These are phyloP conservation scores for Cyberlindnera sargentensis DNA, from an alignment of 805 yeast genomes.

Conservation along the genomic window DNA sequence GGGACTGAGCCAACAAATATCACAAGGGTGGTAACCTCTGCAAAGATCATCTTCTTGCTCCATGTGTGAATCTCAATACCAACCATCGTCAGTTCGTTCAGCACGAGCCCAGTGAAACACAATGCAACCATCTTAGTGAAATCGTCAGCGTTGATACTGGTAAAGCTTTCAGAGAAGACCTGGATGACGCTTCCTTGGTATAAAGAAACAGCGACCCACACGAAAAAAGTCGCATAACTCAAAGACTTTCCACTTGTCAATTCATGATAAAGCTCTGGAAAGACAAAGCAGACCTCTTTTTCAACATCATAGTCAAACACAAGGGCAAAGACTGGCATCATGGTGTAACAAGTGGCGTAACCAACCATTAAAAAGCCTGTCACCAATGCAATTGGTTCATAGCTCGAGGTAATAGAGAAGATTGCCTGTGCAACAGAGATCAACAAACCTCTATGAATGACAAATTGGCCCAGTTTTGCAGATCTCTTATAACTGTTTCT, in stretches of 20 bases:
- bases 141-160: slow-evolving; percentile 46
- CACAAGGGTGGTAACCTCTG: slow-evolving; percentile 64
- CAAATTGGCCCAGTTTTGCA: slow-evolving; percentile 91
- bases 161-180: slow-evolving; percentile 68
- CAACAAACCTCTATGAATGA: slow-evolving; percentile 91
- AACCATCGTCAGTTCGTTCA: slow-evolving; percentile 90
- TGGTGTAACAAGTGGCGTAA: slow-evolving; percentile 92
- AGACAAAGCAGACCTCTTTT: slow-evolving; percentile 78
- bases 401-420: slow-evolving; percentile 75
- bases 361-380: slow-evolving; percentile 99
- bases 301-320: slow-evolving; percentile 89
- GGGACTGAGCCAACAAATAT: slow-evolving; percentile 75
- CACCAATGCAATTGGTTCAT: slow-evolving; percentile 90
- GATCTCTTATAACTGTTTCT: slow-evolving; percentile 94
- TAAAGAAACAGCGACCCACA: slow-evolving; percentile 85
- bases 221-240: slow-evolving; percentile 80
- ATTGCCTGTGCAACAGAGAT: slow-evolving; percentile 95
- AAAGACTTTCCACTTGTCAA: slow-evolving; percentile 81
- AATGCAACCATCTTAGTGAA: slow-evolving; percentile 80
- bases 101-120: slow-evolving; percentile 69
- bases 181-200: slow-evolving; percentile 89
- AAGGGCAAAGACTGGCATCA: slow-evolving; percentile 95
- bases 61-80: slow-evolving; percentile 89
- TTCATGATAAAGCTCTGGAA: slow-evolving; percentile 94
- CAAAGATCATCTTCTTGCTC: slow-evolving; percentile 68